Evolutionary conservation across 306 rosid genomes (phyloP).

Genomic region (Quercus berberidifolia): DNA sequence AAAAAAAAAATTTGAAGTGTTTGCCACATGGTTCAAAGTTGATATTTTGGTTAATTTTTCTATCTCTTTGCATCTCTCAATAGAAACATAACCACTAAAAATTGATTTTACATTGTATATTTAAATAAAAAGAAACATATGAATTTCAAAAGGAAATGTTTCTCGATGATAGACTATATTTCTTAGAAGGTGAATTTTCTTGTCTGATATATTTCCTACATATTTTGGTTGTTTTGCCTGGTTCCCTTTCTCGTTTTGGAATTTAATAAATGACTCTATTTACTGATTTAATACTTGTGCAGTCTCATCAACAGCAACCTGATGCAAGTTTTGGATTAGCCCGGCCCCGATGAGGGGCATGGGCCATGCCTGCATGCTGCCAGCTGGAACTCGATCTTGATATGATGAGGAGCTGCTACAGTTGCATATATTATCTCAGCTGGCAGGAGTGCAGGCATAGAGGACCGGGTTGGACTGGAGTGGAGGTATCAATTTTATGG

Average conservation of each 20-base stretch:
- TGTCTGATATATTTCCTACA: background rate
- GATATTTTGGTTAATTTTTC: too few species aligned
- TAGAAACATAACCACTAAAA: too few species aligned
- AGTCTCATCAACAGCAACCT: constrained; percentile 93
- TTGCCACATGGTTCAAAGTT: too few species aligned
- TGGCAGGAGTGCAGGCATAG: constrained; percentile 94
- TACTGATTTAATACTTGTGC: constrained; percentile 23
- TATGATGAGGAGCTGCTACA: constrained; percentile 27
- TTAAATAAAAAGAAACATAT: too few species aligned
- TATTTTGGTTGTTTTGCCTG: background rate
- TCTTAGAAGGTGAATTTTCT: background rate
- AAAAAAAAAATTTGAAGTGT: too few species aligned
- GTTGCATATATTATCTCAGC: constrained; percentile 27
- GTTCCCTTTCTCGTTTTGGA: background rate
- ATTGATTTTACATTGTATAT: too few species aligned
- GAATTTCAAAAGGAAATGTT: too few species aligned
- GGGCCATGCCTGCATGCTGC: constrained; percentile 95
- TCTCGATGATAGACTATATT: background rate
- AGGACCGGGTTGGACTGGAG: constrained; percentile 62
- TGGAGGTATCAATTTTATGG: constrained; percentile 32
- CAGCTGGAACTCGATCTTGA: constrained; percentile 41
- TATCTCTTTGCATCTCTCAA: too few species aligned
- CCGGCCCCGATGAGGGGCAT: constrained; percentile 99
- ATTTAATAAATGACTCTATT: constrained; percentile 1
- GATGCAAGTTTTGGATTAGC: constrained; percentile 96